Conservation (phyloP, 208 protist species). For the Trypanosoma congolense region DNA sequence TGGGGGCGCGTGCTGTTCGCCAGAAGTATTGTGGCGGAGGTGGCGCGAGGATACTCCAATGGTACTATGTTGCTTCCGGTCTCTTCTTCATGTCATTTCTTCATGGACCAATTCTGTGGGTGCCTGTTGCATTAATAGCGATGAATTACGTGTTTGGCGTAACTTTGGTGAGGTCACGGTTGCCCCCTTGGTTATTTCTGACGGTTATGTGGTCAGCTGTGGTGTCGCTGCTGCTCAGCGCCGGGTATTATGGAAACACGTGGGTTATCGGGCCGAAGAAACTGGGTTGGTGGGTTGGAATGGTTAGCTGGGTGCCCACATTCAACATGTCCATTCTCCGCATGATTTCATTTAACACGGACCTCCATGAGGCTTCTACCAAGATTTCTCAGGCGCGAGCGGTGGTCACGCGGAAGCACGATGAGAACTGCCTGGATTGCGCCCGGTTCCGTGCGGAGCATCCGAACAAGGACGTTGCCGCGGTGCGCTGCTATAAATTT, state of each 20-base stretch:
- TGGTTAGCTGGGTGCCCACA: slow-evolving; percentile 55
- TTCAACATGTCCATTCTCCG: slow-evolving; percentile 78
- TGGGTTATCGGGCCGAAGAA: slow-evolving; percentile 21
- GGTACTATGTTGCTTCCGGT: slow-evolving; percentile 22
- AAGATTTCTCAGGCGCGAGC: slow-evolving; percentile 11
- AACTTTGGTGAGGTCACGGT: slow-evolving; percentile 35
- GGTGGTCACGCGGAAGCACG: slow-evolving; percentile 25
- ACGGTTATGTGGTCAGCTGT: slow-evolving; percentile 43
- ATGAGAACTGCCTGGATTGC: slow-evolving; percentile 25
- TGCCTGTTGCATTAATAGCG: slow-evolving; percentile 20
- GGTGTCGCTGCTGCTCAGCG: slow-evolving; percentile 33
- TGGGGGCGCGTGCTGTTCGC: slow-evolving; percentile 5
- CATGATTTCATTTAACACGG: slow-evolving; percentile 79
- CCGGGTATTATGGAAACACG: slow-evolving; percentile 14
- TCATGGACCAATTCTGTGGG: slow-evolving; percentile 26
- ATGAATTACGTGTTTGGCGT: slow-evolving; percentile 28
- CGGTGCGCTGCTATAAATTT: slow-evolving; percentile 44
- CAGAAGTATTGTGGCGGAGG: neutral
- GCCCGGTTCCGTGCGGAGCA: slow-evolving; percentile 17
- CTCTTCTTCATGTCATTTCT: slow-evolving; percentile 15
- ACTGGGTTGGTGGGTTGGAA: neutral
- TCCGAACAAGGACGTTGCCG: neutral
- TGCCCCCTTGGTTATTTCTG: slow-evolving; percentile 40
- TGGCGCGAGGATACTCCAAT: neutral
- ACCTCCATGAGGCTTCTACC: slow-evolving; percentile 38